Percentiles rank a stretch among this genome's conserved stretches.
Conservation (phyloP, 768 basidiomycete genomes). For the Dioszegia hungarica region DNA sequence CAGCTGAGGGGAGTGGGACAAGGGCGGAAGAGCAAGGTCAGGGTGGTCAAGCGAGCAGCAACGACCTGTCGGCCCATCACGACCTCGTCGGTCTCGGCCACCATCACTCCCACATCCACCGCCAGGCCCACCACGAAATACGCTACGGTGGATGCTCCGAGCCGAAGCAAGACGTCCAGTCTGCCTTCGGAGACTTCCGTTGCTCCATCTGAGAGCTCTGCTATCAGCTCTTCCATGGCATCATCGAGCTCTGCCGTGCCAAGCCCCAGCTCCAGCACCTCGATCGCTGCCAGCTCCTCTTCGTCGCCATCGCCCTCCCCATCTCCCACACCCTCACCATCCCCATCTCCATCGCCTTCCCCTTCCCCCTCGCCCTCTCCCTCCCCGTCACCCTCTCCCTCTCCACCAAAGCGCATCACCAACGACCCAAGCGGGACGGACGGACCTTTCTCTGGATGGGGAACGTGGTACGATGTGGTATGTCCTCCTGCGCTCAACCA, state of each 20-base stretch:
- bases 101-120: not conserved
- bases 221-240: too few species aligned
- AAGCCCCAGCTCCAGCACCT: not conserved
- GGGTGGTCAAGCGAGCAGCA: constrained; percentile 4
- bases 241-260: constrained; percentile 1
- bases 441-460: constrained; percentile 41
- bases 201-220: too few species aligned
- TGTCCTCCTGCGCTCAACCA: not conserved
- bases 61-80: not conserved
- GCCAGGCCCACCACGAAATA: too few species aligned
- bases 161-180: too few species aligned
- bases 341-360: constrained; percentile 1
- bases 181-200: too few species aligned
- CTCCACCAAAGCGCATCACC: constrained; percentile 9
- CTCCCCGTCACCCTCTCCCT: not conserved
- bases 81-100: not conserved
- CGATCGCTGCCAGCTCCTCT: not conserved
- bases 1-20: not conserved
- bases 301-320: not conserved
- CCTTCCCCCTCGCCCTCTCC: constrained; percentile 9
- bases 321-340: not conserved
- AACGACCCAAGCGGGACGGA: constrained; percentile 23
- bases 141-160: too few species aligned
- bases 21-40: not conserved
- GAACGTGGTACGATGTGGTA: constrained; percentile 35